A percentile compares a stretch with the other conserved stretches of the same genome.
These are phyloP conservation scores for Trichoderma koningiopsis DNA, from an alignment of 2,329 filamentous ascomycete species.

Conservation along the genomic window DNA sequence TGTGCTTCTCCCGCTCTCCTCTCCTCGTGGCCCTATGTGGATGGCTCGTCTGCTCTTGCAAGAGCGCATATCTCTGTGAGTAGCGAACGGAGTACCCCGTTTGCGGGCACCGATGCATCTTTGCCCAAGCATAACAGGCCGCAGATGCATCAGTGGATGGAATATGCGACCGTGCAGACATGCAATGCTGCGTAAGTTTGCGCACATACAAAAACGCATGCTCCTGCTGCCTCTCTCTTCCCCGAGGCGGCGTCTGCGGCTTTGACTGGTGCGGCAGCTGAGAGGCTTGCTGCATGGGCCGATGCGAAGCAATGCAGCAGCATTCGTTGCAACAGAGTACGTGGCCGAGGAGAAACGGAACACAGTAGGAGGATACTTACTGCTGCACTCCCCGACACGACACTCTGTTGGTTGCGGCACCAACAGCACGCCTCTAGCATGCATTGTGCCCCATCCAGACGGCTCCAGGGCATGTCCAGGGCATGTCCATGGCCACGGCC, in stretches of 20 bases:
- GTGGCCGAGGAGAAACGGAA: conserved; percentile 13
- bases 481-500: conserved; percentile 2
- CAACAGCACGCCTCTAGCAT: conserved; percentile 15
- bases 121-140: not conserved
- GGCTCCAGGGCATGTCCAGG: not conserved
- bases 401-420: conserved; percentile 18
- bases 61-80: not conserved
- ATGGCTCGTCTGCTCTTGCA: not conserved
- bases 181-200: conserved; percentile 20
- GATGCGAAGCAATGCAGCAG: conserved; percentile 23
- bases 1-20: not conserved
- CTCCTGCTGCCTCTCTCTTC: not conserved
- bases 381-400: not conserved
- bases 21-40: not conserved
- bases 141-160: conserved; percentile 1
- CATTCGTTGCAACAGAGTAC: conserved; percentile 10
- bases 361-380: not conserved
- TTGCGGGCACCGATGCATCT: conserved; percentile 15
- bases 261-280: conserved; percentile 17
- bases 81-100: not conserved
- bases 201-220: conserved; percentile 17
- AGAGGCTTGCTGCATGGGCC: conserved; percentile 5
- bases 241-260: not conserved
- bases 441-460: not conserved
- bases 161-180: conserved; percentile 20